Conservation (phyloP, 2,329 filamentous ascomycete genomes). For the Penicillium sp. region DNA sequence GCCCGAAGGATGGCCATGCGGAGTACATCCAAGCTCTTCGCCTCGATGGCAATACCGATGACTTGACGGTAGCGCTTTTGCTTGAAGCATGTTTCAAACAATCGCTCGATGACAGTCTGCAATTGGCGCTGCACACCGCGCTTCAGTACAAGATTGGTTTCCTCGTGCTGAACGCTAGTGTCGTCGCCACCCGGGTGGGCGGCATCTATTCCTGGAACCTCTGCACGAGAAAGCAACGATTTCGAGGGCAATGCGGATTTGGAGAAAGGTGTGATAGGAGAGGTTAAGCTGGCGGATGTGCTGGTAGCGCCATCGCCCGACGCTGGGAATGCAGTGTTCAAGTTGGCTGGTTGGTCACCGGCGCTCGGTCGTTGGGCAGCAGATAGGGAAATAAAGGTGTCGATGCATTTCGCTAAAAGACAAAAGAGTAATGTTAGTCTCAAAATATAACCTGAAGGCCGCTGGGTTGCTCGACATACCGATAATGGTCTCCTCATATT, state of each 20-base stretch:
- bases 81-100: constrained; percentile 86
- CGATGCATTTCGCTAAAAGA: constrained; percentile 76
- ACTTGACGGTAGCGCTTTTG: constrained; percentile 91
- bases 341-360: constrained; percentile 59
- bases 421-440: background rate
- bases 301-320: constrained; percentile 64
- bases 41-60: constrained; percentile 93
- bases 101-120: constrained; percentile 77
- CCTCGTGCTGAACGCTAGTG: constrained; percentile 54
- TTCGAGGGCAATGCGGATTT: constrained; percentile 91
- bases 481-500: constrained; percentile 99
- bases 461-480: constrained; percentile 48
- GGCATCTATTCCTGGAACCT: constrained; percentile 60
- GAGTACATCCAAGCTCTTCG: constrained; percentile 85
- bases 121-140: constrained; percentile 75
- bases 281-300: constrained; percentile 67
- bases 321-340: constrained; percentile 76
- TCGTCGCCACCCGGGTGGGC: constrained; percentile 57
- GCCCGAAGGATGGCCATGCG: constrained; percentile 83
- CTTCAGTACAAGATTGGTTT: constrained; percentile 65
- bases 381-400: constrained; percentile 88
- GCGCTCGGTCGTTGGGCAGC: constrained; percentile 56
- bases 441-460: background rate
- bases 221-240: constrained; percentile 83
- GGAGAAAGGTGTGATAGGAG: constrained; percentile 91